phyloP scores from a whole-genome alignment of 371 early-diverging fungal genomes.

The Cokeromyces recurvatus region DNA sequence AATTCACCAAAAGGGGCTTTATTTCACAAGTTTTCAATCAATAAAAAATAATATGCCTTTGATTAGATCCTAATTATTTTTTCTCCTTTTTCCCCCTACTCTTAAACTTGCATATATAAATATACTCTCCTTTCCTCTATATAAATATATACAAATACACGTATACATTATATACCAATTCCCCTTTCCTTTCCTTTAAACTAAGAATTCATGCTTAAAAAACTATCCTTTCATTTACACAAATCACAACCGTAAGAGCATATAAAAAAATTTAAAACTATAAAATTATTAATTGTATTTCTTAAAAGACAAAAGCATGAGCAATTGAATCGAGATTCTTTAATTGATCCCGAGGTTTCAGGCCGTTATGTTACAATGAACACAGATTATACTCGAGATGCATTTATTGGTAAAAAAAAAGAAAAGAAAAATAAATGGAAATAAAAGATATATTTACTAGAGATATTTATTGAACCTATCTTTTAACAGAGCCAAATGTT shows the following conservation, averaged over 20 bases:
- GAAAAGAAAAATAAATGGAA: background rate
- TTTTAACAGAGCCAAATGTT: slow-evolving; percentile 1
- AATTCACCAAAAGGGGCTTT: slow-evolving; percentile 10
- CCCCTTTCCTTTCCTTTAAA: slow-evolving; percentile 5
- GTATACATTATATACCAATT: background rate
- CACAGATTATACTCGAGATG: slow-evolving; percentile 7
- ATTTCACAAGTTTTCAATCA: slow-evolving; percentile 8
- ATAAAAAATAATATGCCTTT: no score
- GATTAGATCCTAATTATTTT: background rate
- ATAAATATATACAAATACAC: background rate
- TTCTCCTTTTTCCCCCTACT: slow-evolving; percentile 2
- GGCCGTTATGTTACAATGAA: no score
- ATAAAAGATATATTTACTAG: background rate
- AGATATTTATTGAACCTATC: background rate
- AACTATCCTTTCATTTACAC: slow-evolving; percentile 14
- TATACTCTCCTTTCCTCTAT: slow-evolving; percentile 4
- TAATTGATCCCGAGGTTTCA: slow-evolving; percentile 1
- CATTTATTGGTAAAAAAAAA: slow-evolving; percentile 8
- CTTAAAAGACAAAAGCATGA: background rate
- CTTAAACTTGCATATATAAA: background rate
- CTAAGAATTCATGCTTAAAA: slow-evolving; percentile 12
- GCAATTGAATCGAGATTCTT: slow-evolving; percentile 3
- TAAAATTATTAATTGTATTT: no score
- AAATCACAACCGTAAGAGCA: slow-evolving; percentile 11
- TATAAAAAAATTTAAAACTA: no score